Percentiles rank a stretch among this genome's conserved stretches.
Conservation (phyloP, 2,329 filamentous ascomycete genomes). For the Pestalotiopsis sp. region DNA sequence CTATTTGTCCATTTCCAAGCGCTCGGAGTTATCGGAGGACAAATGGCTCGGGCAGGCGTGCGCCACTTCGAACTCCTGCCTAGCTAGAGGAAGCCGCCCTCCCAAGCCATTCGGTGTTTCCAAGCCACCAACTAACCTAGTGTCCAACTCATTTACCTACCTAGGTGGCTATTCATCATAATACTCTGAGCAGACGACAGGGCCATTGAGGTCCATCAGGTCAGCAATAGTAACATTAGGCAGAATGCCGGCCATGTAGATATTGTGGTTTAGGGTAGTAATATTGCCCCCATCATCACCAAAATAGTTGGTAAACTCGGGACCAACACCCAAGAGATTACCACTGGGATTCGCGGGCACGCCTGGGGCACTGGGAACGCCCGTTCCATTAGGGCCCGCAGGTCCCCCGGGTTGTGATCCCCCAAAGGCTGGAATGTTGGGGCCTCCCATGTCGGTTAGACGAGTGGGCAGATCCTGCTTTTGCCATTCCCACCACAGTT, state of each 20-base stretch:
- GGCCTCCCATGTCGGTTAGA: constrained; percentile 24
- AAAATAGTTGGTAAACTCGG: constrained; percentile 18
- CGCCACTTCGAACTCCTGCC: no score
- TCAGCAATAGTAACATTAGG: constrained; percentile 36
- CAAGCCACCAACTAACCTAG: no score
- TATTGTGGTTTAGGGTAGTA: neutral
- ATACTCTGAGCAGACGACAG: constrained; percentile 21
- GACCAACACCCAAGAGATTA: neutral
- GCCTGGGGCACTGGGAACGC: neutral
- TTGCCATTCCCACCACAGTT: constrained; percentile 33
- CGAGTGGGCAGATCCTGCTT: constrained; percentile 21
- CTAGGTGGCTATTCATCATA: neutral
- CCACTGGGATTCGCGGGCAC: neutral
- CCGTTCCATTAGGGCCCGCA: neutral
- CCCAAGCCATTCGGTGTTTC: no score
- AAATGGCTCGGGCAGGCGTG: no score
- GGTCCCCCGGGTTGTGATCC: neutral
- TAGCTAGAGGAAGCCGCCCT: no score
- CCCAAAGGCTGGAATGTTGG: constrained; percentile 18
- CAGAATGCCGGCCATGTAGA: neutral
- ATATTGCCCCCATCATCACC: constrained; percentile 8
- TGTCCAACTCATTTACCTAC: no score
- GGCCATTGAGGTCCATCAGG: constrained; percentile 20
- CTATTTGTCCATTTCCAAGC: no score
- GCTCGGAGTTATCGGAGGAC: no score